phyloP scores from a whole-genome alignment of 2,329 filamentous ascomycete species.

The Sporothrix pseudoabietina region DNA sequence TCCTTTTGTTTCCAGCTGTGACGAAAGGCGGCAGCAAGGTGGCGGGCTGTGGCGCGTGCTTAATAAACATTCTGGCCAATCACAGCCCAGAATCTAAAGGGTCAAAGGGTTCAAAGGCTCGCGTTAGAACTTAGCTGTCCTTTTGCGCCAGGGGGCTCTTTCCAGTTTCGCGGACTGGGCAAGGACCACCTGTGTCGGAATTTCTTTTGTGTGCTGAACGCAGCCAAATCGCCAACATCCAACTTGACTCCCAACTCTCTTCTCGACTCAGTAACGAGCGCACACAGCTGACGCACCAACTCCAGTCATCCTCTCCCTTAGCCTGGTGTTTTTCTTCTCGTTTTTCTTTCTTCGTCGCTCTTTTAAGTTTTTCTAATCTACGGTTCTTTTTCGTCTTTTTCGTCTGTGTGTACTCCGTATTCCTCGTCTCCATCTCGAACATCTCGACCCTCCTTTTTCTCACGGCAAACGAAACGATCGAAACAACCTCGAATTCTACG shows the following conservation, averaged over 20 bases:
- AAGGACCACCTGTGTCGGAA: conserved; percentile 15
- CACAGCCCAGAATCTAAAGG: neutral
- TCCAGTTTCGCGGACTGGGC: neutral
- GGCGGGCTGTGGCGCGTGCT: conserved; percentile 27
- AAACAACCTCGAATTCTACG: neutral
- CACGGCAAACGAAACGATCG: neutral
- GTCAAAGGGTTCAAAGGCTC: neutral
- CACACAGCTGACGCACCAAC: neutral
- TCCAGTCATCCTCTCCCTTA: conserved; percentile 12
- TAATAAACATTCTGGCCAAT: conserved; percentile 15
- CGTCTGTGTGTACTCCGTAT: no score
- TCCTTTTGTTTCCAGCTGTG: conserved; percentile 17
- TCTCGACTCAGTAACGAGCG: neutral
- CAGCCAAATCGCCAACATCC: neutral
- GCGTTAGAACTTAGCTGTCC: conserved; percentile 28
- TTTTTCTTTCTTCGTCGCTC: conserved; percentile 4
- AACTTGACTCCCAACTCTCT: neutral
- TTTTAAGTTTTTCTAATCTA: neutral
- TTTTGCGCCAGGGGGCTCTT: conserved; percentile 26
- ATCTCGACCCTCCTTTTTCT: neutral
- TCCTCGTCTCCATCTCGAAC: neutral
- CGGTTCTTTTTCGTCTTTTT: neutral
- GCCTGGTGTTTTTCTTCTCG: neutral
- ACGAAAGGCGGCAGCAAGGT: neutral
- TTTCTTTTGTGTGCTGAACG: neutral